Percentiles rank a stretch among this genome's conserved stretches.
These are phyloP conservation scores for Macrophomina tecta DNA, from an alignment of 2,329 filamentous ascomycete species.

Conservation along the genomic window DNA sequence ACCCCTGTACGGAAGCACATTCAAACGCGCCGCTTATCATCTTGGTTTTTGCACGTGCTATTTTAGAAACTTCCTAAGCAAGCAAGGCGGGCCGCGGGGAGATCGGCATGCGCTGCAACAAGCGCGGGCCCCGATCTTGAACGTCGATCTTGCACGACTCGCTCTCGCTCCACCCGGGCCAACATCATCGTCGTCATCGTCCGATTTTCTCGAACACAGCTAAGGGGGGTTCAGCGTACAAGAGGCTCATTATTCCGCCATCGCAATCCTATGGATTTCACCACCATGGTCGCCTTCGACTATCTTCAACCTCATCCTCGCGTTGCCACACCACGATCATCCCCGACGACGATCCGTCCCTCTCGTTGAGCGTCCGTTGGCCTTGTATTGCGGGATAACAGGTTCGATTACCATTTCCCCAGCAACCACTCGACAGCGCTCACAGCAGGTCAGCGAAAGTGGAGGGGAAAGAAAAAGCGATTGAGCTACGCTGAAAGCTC, in stretches of 20 bases:
- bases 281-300: neutral
- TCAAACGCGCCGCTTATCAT: no score
- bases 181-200: conserved; percentile 12
- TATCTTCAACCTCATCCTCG: no score
- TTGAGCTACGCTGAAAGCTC: no score
- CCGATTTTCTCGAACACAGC: neutral
- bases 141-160: conserved; percentile 19
- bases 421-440: no score
- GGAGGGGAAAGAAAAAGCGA: no score
- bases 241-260: neutral
- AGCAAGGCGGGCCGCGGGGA: neutral
- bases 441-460: no score
- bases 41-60: no score
- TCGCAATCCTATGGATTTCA: neutral
- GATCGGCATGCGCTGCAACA: neutral
- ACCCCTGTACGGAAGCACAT: no score
- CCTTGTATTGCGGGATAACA: no score
- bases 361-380: neutral
- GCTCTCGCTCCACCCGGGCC: conserved; percentile 2
- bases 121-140: conserved; percentile 23
- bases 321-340: neutral
- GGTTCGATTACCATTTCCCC: no score
- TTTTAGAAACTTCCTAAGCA: neutral
- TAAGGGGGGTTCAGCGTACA: neutral
- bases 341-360: neutral